A percentile compares a stretch with the other conserved stretches of the same genome.
Evolutionary conservation across 2,329 filamentous ascomycete species (phyloP).

Genomic region (Parascedosporium putredinis): DNA sequence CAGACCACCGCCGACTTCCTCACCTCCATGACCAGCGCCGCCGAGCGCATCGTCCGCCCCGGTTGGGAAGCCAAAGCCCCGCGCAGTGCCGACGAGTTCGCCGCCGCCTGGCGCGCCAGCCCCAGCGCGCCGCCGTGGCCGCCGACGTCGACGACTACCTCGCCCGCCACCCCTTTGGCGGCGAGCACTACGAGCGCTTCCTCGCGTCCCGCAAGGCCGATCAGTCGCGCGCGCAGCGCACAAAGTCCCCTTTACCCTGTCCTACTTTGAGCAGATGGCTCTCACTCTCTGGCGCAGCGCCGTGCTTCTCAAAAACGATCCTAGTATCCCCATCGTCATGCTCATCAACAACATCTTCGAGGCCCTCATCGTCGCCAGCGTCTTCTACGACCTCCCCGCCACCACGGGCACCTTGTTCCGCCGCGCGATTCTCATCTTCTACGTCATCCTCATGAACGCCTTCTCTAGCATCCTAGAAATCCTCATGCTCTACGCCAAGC

Average conservation of each 20-base stretch:
- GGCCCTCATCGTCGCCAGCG: constrained; percentile 39
- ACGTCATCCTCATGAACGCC: constrained; percentile 43
- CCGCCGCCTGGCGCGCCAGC: constrained; percentile 22
- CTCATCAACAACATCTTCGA: constrained; percentile 34
- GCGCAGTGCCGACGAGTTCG: constrained; percentile 27
- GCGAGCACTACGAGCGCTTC: constrained; percentile 16
- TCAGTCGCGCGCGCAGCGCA: constrained; percentile 26
- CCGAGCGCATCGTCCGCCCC: constrained; percentile 22
- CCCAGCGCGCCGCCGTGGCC: constrained; percentile 17
- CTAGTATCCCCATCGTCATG: constrained; percentile 22
- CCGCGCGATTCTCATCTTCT: constrained; percentile 38
- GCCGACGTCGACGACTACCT: constrained; percentile 20
- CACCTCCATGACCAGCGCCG: constrained; percentile 37
- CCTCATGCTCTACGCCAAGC: constrained; percentile 26
- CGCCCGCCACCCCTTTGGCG: constrained; percentile 15
- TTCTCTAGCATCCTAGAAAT: constrained; percentile 28
- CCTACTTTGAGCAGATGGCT: constrained; percentile 32
- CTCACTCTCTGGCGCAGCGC: constrained; percentile 27
- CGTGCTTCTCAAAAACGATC: constrained; percentile 9
- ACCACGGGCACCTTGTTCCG: constrained; percentile 34
- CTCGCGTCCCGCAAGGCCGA: constrained; percentile 16
- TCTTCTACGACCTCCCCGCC: constrained; percentile 36
- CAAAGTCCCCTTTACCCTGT: constrained; percentile 39
- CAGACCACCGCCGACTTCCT: constrained; percentile 68
- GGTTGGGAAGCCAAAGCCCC: constrained; percentile 24